These are phyloP conservation scores for Penicillium hesseltinei DNA, from an alignment of 2,329 filamentous ascomycete species.

Conservation along the genomic window DNA sequence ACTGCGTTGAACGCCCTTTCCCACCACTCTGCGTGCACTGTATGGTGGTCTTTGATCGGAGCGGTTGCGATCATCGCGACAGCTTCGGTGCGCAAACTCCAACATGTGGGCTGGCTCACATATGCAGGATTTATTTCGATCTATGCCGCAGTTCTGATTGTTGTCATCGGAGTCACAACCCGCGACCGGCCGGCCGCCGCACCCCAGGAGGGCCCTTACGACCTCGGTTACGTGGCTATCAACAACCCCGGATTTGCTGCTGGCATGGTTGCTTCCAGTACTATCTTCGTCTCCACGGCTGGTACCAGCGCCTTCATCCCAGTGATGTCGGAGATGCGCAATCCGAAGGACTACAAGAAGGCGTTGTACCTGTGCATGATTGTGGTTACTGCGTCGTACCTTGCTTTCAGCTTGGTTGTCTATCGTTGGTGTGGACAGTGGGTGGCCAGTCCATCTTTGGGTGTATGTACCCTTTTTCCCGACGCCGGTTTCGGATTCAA, in stretches of 20 bases:
- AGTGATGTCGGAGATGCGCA: slow-evolving; percentile 62
- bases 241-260: slow-evolving; percentile 56
- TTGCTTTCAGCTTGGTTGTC: slow-evolving; percentile 57
- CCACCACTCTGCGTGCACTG: slow-evolving; percentile 2
- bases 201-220: slow-evolving; percentile 56
- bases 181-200: slow-evolving; percentile 59
- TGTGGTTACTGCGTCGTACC: slow-evolving; percentile 56
- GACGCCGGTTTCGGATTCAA: no score
- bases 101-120: slow-evolving; percentile 59
- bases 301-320: slow-evolving; percentile 60
- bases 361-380: slow-evolving; percentile 58
- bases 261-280: slow-evolving; percentile 56
- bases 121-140: slow-evolving; percentile 59
- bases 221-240: slow-evolving; percentile 57
- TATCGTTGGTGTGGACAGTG: slow-evolving; percentile 61
- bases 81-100: slow-evolving; percentile 51
- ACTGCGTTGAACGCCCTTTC: slow-evolving; percentile 59
- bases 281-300: slow-evolving; percentile 58
- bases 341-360: slow-evolving; percentile 58
- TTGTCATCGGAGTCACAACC: slow-evolving; percentile 58
- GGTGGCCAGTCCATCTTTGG: slow-evolving; percentile 61
- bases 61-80: slow-evolving; percentile 45
- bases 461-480: neutral
- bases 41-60: slow-evolving; percentile 52
- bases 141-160: slow-evolving; percentile 57